Base-by-base conservation (phyloP, 805 yeast genomes). In the Pichia cephalocereana region DNA sequence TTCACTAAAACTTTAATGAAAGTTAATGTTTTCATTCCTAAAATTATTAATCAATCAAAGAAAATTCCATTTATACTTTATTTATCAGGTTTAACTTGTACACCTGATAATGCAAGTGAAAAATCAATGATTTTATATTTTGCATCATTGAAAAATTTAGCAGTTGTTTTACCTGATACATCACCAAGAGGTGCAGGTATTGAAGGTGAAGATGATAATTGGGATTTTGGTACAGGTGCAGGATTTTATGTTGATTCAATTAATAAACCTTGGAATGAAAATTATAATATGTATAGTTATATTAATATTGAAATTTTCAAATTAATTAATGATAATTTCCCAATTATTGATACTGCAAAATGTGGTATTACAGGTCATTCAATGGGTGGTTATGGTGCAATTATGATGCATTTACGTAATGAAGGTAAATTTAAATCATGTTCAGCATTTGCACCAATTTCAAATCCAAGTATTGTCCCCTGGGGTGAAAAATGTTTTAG, bases 361-460 rank as follows among this genome's bases (percentile, higher is more conserved):
- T 34, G 37, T 34, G 37, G 37, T 34, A 79, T 91, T 54, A 80
- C 93, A n/a, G 99, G 99, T 41, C 98, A 93, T 65, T 93, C 99
- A 1, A 93, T 93, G 98, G 99, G 99, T 45, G 99, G 99, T 1
- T 87, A 77, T 63, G 99, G 98, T 49, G 95, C 99, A 0, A 67
- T 91, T 51, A 69, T 83, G 51, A 75, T 77, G 15, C 76, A 72
- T 55, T 67, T 91, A 51, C 77, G 74, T 53, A 79, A 84, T 63
- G 86, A 90, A 1, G 83, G 80, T 1, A 71, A 70, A 57, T 91
- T 84, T 71, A 77, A 77, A 62, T 80, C 93, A 1, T 90, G 86
- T 40, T 78, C 87, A 50, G 97, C 96, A 0, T 91, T 91, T 69
- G 78, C 97, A 0, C 98, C 99, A 46, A 86, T 93, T 55, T 68